Conservation (phyloP, 805 yeast genomes). For the Scheffersomyces ergatensis region DNA sequence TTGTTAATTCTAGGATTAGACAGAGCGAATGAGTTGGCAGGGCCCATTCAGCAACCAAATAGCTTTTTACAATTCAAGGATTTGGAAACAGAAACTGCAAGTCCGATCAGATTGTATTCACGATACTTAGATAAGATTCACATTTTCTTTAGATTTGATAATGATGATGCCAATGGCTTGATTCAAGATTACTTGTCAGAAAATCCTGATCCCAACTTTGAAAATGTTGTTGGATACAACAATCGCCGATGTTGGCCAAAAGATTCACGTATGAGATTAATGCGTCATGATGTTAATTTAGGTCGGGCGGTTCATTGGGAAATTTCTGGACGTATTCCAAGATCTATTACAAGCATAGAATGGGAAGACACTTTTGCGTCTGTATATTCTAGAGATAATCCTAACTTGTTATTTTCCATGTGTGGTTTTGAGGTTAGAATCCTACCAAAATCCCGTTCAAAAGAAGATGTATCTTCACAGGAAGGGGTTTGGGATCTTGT, state of each 20-base stretch:
- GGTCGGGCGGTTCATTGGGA: conserved; percentile 96
- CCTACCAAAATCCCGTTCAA: conserved; percentile 66
- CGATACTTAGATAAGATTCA: conserved; percentile 83
- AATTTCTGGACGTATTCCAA: conserved; percentile 73
- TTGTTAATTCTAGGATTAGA: conserved; percentile 79
- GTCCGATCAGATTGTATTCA: conserved; percentile 78
- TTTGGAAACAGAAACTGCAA: conserved; percentile 54
- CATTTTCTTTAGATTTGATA: conserved; percentile 71
- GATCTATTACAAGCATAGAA: conserved; percentile 63
- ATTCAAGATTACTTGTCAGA: conserved; percentile 75
- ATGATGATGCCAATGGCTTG: conserved; percentile 71
- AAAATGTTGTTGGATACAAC: conserved; percentile 79
- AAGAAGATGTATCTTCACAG: conserved; percentile 50
- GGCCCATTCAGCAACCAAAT: conserved; percentile 68
- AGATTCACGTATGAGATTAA: conserved; percentile 84
- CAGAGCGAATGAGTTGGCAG: conserved; percentile 85
- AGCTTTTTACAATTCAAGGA: conserved; percentile 73
- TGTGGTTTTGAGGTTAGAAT: conserved; percentile 94
- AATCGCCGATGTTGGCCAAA: conserved; percentile 94
- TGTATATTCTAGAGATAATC: conserved; percentile 87
- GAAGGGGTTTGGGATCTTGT: conserved; percentile 94
- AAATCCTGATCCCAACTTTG: conserved; percentile 91
- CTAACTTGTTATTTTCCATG: conserved; percentile 84
- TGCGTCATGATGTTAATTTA: conserved; percentile 86
- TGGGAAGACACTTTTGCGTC: conserved; percentile 86